A percentile compares a stretch with the other conserved stretches of the same genome.
Conservation (phyloP, 106 monocot genomes). For the Triglochin maritima region DNA sequence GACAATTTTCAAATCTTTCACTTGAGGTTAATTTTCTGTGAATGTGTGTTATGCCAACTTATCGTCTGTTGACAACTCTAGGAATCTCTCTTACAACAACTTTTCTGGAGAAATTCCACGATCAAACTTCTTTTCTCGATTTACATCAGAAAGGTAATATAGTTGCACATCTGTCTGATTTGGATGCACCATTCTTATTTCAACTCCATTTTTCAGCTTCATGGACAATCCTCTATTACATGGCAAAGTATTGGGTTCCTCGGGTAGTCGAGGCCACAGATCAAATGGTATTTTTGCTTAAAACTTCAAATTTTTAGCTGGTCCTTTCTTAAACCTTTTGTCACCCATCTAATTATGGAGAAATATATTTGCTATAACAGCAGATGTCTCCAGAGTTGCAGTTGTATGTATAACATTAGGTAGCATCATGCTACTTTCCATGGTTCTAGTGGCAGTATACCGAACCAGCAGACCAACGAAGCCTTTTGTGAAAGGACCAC, state of each 20-base stretch:
- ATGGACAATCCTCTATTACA: slow-evolving; percentile 67
- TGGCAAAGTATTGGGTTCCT: slow-evolving; percentile 36
- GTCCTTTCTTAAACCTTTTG: too few relatives aligned
- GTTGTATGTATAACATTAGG: slow-evolving; percentile 54
- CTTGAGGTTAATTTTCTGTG: background rate
- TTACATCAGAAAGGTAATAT: slow-evolving; percentile 61
- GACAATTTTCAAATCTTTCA: background rate
- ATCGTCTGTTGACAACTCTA: slow-evolving; percentile 5
- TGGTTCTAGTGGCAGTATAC: slow-evolving; percentile 44
- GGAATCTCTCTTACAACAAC: slow-evolving; percentile 93
- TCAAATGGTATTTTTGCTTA: slow-evolving; percentile 35
- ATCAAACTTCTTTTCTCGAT: slow-evolving; percentile 65
- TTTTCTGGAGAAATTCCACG: slow-evolving; percentile 72
- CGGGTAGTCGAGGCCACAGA: slow-evolving; percentile 13
- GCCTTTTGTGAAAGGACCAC: slow-evolving; percentile 27
- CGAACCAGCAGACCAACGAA: slow-evolving; percentile 35
- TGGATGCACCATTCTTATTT: background rate
- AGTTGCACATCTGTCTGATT: background rate
- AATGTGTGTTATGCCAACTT: background rate
- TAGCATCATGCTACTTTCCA: slow-evolving; percentile 30
- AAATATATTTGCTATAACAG: slow-evolving; percentile 24
- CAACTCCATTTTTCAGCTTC: slow-evolving; percentile 39
- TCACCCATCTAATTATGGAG: background rate
- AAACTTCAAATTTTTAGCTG: too few relatives aligned
- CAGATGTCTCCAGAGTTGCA: slow-evolving; percentile 32